Evolutionary conservation across 1,284 basidiomycete genomes (phyloP).

Genomic region (Ustilago bromivora): DNA sequence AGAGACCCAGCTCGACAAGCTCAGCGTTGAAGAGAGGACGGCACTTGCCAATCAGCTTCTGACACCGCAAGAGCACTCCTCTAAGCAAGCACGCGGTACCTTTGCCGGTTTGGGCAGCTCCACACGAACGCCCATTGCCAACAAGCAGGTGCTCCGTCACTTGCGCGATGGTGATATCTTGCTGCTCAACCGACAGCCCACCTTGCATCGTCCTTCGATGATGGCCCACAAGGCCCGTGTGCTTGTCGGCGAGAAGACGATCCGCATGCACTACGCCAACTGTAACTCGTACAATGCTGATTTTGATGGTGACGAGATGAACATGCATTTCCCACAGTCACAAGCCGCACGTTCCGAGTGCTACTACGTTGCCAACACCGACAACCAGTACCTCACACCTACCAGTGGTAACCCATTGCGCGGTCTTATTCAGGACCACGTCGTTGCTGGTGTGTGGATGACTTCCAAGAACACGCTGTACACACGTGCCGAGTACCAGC

Average conservation of each 20-base stretch:
- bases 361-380: constrained; percentile 87
- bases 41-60: constrained; percentile 97
- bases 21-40: constrained; percentile 85
- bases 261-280: constrained; percentile 99
- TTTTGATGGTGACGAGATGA: constrained; percentile 99
- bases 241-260: constrained; percentile 95
- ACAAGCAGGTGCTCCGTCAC: constrained; percentile 98
- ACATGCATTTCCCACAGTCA: constrained; percentile 98
- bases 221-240: constrained; percentile 97
- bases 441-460: constrained; percentile 99
- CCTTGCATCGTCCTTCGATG: constrained; percentile 99
- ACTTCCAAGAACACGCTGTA: constrained; percentile 96
- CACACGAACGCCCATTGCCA: constrained; percentile 74
- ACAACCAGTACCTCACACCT: constrained; percentile 98
- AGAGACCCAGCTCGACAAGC: constrained; percentile 74
- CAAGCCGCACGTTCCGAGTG: constrained; percentile 89
- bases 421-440: constrained; percentile 98
- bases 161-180: constrained; percentile 94
- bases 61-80: constrained; percentile 83
- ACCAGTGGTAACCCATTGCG: constrained; percentile 98
- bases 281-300: constrained; percentile 99
- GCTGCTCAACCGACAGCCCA: constrained; percentile 97
- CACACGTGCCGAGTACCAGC: constrained; percentile 94
- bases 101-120: constrained; percentile 65
- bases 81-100: constrained; percentile 62